These are phyloP conservation scores for Allium sativum DNA, from an alignment of 106 monocot species.

Conservation along the genomic window DNA sequence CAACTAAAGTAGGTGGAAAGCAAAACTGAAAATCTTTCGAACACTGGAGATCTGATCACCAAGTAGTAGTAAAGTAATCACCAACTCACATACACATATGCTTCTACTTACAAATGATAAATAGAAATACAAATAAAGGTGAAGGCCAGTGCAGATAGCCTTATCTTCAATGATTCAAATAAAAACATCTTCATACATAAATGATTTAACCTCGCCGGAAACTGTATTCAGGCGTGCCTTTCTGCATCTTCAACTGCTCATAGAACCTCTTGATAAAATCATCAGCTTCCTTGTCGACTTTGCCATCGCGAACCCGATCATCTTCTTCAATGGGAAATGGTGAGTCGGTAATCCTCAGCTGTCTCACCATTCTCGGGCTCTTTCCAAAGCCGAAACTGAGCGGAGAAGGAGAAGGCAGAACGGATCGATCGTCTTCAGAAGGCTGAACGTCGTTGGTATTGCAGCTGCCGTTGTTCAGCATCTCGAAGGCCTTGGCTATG, in stretches of 20 bases:
- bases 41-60: background rate
- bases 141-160: background rate
- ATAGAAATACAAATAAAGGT: background rate
- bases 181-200: background rate
- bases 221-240: slow-evolving; percentile 3
- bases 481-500: slow-evolving; percentile 23
- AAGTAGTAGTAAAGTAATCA: background rate
- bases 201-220: slow-evolving; percentile 7
- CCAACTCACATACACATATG: background rate
- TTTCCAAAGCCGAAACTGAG: slow-evolving; percentile 4
- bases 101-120: background rate
- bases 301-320: slow-evolving; percentile 10
- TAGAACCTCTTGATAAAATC: slow-evolving; percentile 53
- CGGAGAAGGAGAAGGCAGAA: slow-evolving; percentile 3
- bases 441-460: background rate
- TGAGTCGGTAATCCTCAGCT: slow-evolving; percentile 72
- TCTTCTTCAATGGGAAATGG: slow-evolving; percentile 50
- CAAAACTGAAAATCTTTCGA: background rate
- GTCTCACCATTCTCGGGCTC: slow-evolving; percentile 17
- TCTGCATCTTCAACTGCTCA: slow-evolving; percentile 42
- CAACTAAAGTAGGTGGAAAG: background rate
- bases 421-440: slow-evolving; percentile 4
- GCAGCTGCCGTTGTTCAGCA: slow-evolving; percentile 1
- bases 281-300: slow-evolving; percentile 45
- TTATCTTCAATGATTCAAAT: background rate